phyloP scores from a whole-genome alignment of 208 protist genomes.

The Angomonas deanei region DNA sequence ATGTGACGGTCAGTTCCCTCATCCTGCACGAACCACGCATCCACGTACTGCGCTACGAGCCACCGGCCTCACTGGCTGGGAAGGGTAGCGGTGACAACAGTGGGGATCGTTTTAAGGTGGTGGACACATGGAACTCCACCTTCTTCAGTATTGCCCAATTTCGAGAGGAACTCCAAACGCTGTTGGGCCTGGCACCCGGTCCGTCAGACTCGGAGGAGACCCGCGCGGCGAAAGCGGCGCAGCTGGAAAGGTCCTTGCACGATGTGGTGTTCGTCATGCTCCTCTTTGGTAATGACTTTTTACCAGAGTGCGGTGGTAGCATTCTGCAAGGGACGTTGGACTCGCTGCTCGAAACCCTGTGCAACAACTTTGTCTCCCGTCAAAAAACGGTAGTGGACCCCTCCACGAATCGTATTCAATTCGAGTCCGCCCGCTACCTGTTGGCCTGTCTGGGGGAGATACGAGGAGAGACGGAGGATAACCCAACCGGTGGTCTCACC shows the following conservation, averaged over 20 bases:
- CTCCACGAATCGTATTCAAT: slow-evolving; percentile 67
- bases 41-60: slow-evolving; percentile 95
- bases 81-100: neutral
- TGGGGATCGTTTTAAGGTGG: slow-evolving; percentile 1
- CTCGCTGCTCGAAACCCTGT: slow-evolving; percentile 67
- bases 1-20: slow-evolving; percentile 97
- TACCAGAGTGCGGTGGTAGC: slow-evolving; percentile 92
- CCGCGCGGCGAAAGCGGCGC: slow-evolving; percentile 8
- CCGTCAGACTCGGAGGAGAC: neutral
- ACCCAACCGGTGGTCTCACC: slow-evolving; percentile 16
- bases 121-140: slow-evolving; percentile 70
- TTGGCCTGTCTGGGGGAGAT: slow-evolving; percentile 74
- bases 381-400: slow-evolving; percentile 61
- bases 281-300: slow-evolving; percentile 98
- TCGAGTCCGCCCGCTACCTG: slow-evolving; percentile 68
- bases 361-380: slow-evolving; percentile 79
- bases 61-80: slow-evolving; percentile 27
- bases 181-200: slow-evolving; percentile 14
- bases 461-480: slow-evolving; percentile 17
- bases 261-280: slow-evolving; percentile 98
- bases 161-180: slow-evolving; percentile 49
- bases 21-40: slow-evolving; percentile 97
- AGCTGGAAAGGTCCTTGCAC: slow-evolving; percentile 82
- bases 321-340: slow-evolving; percentile 95
- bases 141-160: slow-evolving; percentile 87